Evolutionary conservation across 2,329 filamentous ascomycete genomes (phyloP), one percentile per base, ranked within the genome.

Genomic region (Corniculantispora saksenae): DNA sequence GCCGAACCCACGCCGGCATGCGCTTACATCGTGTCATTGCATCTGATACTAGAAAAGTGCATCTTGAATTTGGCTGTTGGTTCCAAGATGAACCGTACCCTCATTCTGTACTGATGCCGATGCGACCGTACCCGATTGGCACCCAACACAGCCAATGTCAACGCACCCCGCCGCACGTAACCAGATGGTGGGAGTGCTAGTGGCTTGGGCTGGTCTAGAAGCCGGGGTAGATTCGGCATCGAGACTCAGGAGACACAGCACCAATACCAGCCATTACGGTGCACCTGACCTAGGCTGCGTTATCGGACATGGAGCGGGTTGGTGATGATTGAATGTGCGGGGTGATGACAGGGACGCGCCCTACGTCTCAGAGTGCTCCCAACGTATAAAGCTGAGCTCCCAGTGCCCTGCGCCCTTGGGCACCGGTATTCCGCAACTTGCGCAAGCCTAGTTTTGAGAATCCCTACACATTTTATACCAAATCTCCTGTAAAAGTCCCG

Each of bases 281-380:
- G 61, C 61, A 63, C 51, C 61, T 63, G 61, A 63, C 61, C 61
- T 40, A 7, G 7, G n/a, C 17, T 56, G 61, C 61, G 61, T 40
- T 50, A 50, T 57, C 51, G 61, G 53, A 63, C 40, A 38, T 21
- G 27, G 13, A 19, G 21, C 7, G 10, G 32, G 21, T 19, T 45
- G 23, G 6, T 10, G 23, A 61, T 61, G 13, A 25, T 23, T 45
- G 47, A 21, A 61, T 21, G 35, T 61, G 59, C 59, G 59, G 59
- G 59, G 59, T 61, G 48, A 32, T 38, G 29, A n/a, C 1, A 1
- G 9, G 17, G 5, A 29, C 17, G 43, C 56, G 56, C 27, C 43
- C 19, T 15, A 15, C 19, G 17, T n/a, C 50, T 21, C 27, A 50
- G 27, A 35, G 9, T 9, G 19, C 45, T 61, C 47, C 45, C 45